These are phyloP conservation scores for Collybiopsis confluens DNA, from an alignment of 768 basidiomycete genomes.

Conservation along the genomic window DNA sequence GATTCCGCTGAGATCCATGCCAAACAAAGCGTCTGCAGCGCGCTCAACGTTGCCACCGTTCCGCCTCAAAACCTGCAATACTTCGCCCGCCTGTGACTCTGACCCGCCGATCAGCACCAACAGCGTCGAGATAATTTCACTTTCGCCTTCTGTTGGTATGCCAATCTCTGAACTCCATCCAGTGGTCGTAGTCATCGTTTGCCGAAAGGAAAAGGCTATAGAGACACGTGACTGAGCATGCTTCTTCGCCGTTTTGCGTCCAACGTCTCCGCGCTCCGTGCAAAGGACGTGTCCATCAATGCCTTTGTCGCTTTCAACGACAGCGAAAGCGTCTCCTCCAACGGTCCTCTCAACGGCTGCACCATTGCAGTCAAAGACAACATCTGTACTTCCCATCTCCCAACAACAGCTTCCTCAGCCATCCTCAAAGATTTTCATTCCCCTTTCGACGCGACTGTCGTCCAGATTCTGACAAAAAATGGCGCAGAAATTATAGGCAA, in stretches of 20 bases:
- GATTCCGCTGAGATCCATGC: not conserved
- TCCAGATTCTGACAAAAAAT: slow-evolving; percentile 48
- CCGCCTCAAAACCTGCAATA: not conserved
- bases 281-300: slow-evolving; percentile 32
- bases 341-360: slow-evolving; percentile 33
- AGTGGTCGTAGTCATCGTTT: not conserved
- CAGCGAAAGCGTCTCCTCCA: not conserved
- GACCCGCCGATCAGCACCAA: not conserved
- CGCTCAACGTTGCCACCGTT: not conserved
- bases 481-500: slow-evolving; percentile 82
- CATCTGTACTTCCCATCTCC: slow-evolving; percentile 64
- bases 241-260: not conserved
- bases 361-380: slow-evolving; percentile 82
- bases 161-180: not conserved
- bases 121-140: not conserved
- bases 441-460: slow-evolving; percentile 86
- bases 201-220: too few relatives aligned
- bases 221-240: too few relatives aligned
- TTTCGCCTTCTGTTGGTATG: not conserved
- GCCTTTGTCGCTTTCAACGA: slow-evolving; percentile 41
- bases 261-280: not conserved
- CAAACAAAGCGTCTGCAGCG: not conserved
- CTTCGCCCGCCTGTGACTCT: not conserved
- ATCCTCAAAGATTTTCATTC: slow-evolving; percentile 73
- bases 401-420: slow-evolving; percentile 71